Percentiles rank a stretch among this genome's conserved stretches.
Evolutionary conservation across 805 yeast genomes (phyloP).

Genomic region (Cyberlindnera galapagoensis): DNA sequence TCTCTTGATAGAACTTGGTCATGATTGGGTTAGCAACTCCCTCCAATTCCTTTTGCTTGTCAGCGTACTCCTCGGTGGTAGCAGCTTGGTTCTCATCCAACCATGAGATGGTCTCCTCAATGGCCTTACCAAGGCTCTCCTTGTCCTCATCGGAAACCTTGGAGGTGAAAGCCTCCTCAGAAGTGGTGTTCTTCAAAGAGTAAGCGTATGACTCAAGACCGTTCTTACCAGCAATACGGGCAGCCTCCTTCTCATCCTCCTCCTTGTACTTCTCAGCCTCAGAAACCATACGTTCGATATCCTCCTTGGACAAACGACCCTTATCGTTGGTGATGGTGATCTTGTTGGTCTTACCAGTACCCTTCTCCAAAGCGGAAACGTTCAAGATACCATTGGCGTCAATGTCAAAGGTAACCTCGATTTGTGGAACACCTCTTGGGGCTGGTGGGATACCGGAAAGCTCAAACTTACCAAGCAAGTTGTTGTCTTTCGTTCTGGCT

Average conservation of each 20-base stretch:
- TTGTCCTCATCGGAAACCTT: conserved; percentile 67
- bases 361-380: conserved; percentile 95
- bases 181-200: conserved; percentile 78
- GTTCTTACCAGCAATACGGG: conserved; percentile 90
- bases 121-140: conserved; percentile 67
- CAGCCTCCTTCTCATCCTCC: conserved; percentile 92
- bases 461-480: conserved; percentile 95
- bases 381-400: conserved; percentile 97
- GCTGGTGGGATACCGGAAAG: conserved; percentile 96
- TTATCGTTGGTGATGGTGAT: conserved; percentile 97
- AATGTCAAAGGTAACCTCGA: conserved; percentile 94
- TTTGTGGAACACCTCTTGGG: conserved; percentile 98
- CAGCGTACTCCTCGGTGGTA: conserved; percentile 84
- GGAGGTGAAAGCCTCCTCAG: conserved; percentile 73
- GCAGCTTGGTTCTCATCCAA: conserved; percentile 92
- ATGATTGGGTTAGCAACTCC: conserved; percentile 93
- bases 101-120: conserved; percentile 85
- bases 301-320: conserved; percentile 97
- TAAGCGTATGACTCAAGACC: conserved; percentile 93
- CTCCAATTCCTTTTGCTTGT: conserved; percentile 94
- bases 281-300: conserved; percentile 94
- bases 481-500: conserved; percentile 92
- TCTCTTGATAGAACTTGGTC: conserved; percentile 94
- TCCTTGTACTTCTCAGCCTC: conserved; percentile 98
- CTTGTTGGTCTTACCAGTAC: conserved; percentile 96